These are phyloP conservation scores for Novymonas esmeraldas DNA, from an alignment of 208 protist genomes.

Conservation along the genomic window DNA sequence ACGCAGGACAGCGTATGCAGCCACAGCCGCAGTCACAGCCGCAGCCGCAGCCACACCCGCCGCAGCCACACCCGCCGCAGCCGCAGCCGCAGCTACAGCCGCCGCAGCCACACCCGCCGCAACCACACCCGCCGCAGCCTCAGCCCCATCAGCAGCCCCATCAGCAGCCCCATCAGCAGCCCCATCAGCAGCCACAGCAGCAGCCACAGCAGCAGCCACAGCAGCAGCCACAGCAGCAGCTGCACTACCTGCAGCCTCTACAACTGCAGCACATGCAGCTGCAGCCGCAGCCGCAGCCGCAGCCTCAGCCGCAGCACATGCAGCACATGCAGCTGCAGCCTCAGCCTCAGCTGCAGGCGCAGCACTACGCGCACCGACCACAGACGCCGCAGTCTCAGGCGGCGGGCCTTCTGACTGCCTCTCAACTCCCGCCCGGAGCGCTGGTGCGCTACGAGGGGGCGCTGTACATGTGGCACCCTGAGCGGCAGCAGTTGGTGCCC, in stretches of 20 bases:
- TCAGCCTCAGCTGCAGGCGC: no score
- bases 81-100: not conserved
- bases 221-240: not conserved
- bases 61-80: not conserved
- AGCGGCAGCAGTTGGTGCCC: slow-evolving; percentile 20
- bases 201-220: not conserved
- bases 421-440: slow-evolving; percentile 17
- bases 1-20: not conserved
- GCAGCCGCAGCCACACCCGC: not conserved
- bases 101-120: no score
- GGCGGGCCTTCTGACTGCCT: slow-evolving; percentile 19
- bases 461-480: slow-evolving; percentile 20
- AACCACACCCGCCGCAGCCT: not conserved
- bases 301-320: not conserved
- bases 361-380: not conserved
- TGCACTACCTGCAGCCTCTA: not conserved
- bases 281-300: not conserved
- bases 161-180: not conserved
- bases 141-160: not conserved
- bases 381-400: no score
- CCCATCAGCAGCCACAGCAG: not conserved
- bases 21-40: not conserved
- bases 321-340: no score
- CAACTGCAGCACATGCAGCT: not conserved
- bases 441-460: slow-evolving; percentile 22